Evolutionary conservation across 2,329 filamentous ascomycete genomes (phyloP), one percentile per base, ranked within the genome.

Genomic region (Hypomyces perniciosus): DNA sequence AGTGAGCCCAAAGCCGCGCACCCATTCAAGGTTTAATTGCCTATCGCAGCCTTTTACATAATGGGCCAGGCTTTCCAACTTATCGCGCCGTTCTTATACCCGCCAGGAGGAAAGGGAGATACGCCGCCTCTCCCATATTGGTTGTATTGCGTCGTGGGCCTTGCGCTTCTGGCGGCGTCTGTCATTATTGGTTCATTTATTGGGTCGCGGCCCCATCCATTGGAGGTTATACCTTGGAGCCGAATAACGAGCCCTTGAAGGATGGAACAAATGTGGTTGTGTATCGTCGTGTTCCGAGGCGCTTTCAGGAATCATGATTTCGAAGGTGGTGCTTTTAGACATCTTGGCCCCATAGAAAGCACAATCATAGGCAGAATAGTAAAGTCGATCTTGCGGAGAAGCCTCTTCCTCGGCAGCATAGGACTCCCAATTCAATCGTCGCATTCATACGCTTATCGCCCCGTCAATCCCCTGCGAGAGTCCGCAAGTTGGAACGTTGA

Each of bases 241-340:
- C 58, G 35, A 51, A 47, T 5, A 59, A 59, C 28, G 58, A 60
- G 52, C 56, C 56, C 10, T 31, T 59, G 48, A 29, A 29, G 1
- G 56, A 60, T 43, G 58, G 58, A 4, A 59, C 58, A 31, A 60
- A 57, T 12, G 58, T 60, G 1, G 30, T 60, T 38, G 56, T 59
- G 2, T 60, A 59, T 30, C 58, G 49, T 10, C 56, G 58, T 4
- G 50, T 53, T 27, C 29, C 56, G 4, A 54, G 37, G 10, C 52
- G 53, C 27, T 48, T 44, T 38, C 29, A 40, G 29, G 30, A 42
- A 5, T 10, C 8, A 26, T 37, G 20, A 45, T n/a, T n/a, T n/a
- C n/a, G n/a, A n/a, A n/a, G n/a, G n/a, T n/a, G n/a, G n/a, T n/a
- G n/a, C n/a, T n/a, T n/a, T n/a, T n/a, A n/a, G n/a, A n/a, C n/a